Evolutionary conservation across 169 alveolate genomes (phyloP), one percentile per base, ranked within the genome.

Genomic region (Eimeria necatrix): DNA sequence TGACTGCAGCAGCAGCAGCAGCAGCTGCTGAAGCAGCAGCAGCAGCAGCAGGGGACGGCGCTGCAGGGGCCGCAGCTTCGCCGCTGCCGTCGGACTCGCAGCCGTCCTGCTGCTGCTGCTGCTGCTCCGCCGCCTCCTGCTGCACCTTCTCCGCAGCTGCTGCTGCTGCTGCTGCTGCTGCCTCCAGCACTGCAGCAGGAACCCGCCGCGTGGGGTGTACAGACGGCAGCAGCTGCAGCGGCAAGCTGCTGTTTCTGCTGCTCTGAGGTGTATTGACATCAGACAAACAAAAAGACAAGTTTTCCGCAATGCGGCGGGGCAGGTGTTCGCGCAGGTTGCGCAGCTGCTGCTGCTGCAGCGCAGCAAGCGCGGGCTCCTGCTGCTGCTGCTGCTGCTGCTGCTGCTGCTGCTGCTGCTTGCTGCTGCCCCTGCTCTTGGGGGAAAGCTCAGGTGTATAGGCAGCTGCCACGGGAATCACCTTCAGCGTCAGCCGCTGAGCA

Each of bases 331-430:
- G 64, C 56, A 86, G 48, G 68, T 86, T 86, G 52, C 68, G 46
- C 64, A 86, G 93, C 59, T 86, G 93, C 94, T 89, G 88, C 64
- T 73, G 94, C 41, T 81, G 71, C 78, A 89, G 80, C 46, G 56
- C 0, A 46, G 51, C 87, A 14, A 46, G 61, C 16, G 48, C 87
- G n/a, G 24, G 32, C 64, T 48, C n/a, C 87, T 76, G 22, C 87
- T 48, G 83, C 83, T 4, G 64, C 61, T 76, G 64, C 83, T 76
- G 53, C 64, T 76, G 53, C 87, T 76, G 64, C 61, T 76, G 76
- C 26, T 64, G 76, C 87, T 76, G 64, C 64, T 76, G 87, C 87
- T 32, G 64, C 61, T 76, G 64, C 61, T 64, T 76, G 56, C 87
- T 48, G 61, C 61, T 32, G 53, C 16, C n/a, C n/a, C n/a, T 10